Evolutionary conservation across 371 early-diverging fungal genomes (phyloP).

Genomic region (Mortierella sp.): DNA sequence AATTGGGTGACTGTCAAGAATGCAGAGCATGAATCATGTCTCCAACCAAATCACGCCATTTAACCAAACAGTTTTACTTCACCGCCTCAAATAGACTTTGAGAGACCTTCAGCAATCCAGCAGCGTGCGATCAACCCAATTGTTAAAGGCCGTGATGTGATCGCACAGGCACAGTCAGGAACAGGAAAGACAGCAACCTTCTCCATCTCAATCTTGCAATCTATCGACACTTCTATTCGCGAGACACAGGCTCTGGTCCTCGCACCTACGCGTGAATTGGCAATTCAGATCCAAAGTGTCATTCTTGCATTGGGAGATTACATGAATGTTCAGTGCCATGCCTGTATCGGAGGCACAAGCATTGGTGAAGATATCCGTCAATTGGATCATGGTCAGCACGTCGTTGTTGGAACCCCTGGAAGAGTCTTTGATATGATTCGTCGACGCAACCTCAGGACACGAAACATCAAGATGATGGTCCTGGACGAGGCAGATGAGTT

Average conservation of each 20-base stretch:
- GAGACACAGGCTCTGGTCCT: slow-evolving; percentile 98
- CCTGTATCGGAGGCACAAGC: slow-evolving; percentile 98
- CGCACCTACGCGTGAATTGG: slow-evolving; percentile 99
- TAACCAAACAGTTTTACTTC: not conserved
- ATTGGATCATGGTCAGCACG: slow-evolving; percentile 91
- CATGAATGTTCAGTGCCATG: slow-evolving; percentile 94
- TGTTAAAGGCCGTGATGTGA: slow-evolving; percentile 94
- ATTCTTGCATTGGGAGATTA: slow-evolving; percentile 94
- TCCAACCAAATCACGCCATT: not conserved
- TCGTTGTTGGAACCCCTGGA: slow-evolving; percentile 99
- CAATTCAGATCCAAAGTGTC: slow-evolving; percentile 96
- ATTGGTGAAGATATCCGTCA: slow-evolving; percentile 93
- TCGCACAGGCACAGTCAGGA: slow-evolving; percentile 99
- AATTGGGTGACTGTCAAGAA: not conserved
- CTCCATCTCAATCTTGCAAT: slow-evolving; percentile 97
- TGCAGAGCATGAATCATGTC: not conserved
- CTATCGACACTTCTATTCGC: slow-evolving; percentile 84
- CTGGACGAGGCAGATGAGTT: slow-evolving; percentile 99
- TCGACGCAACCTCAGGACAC: slow-evolving; percentile 87
- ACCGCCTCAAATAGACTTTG: slow-evolving; percentile 64
- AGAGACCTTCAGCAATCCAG: slow-evolving; percentile 98
- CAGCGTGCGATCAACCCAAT: slow-evolving; percentile 97
- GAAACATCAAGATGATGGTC: slow-evolving; percentile 95
- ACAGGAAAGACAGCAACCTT: slow-evolving; percentile 99
- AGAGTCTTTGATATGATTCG: slow-evolving; percentile 99